Base-by-base conservation (phyloP, 805 yeast species). In the Cyberlindnera bimundalis region DNA sequence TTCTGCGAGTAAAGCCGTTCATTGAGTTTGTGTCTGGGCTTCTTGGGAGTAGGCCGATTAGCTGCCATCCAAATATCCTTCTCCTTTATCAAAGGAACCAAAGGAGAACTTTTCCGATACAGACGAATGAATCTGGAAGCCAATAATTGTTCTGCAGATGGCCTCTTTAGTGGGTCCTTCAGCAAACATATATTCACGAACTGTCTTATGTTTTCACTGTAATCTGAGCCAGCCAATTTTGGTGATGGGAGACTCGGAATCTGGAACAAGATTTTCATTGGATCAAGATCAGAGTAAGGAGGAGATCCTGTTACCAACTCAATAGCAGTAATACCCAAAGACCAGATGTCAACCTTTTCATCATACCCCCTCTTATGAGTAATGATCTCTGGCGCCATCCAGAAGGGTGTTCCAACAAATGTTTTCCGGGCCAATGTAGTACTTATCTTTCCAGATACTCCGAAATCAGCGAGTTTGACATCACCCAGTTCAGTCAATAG, bases 321-420 rank as follows among this genome's bases (percentile, higher is more conserved):
- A 53, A 86, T 84, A 1, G 86, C 79, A 0, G 98, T 90, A 37
- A 93, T 91, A 0, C 99, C 99, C 17, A 89, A 67, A 0, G 96
- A 88, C 99, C 99, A 93, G 39, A 93, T 85, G 58, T 93, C 99
- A 1, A 89, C 96, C 55, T 84, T 85, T 47, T 81, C 84, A 56
- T 85, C 74, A 60, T 93, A 89, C 1, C 93, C 95, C 9, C 7
- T 60, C 33, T 61, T 56, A 43, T 73, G 59, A 5, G 69, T 60
- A 32, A 93, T 84, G n/a, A 91, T 84, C 60, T 93, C 99, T 0
- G 99, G 99, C 0, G 99, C 99, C 98, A 91, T 90, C 97, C 97
- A 90, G 62, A 78, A 87, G 12, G 97, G 96, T 0, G 97, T 89
- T 1, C 98, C 98, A 38, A 89, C 96, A 70, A 90, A 82, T 0